Evolutionary conservation across 148 eudicot genomes (phyloP).

Genomic region (Drosera capensis): DNA sequence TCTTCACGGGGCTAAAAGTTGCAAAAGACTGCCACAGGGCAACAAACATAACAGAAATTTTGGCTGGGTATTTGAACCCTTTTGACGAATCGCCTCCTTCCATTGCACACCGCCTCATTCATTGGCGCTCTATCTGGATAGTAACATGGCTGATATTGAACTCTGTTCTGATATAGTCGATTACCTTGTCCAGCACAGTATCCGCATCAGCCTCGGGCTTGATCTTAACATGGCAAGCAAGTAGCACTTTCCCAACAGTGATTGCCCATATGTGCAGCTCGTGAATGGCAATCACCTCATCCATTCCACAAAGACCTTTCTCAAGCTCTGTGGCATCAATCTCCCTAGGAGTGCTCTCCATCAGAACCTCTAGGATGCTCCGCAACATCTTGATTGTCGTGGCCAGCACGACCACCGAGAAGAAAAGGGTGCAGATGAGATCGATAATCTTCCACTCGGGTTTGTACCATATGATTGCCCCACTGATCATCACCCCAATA

Average conservation of each 20-base stretch:
- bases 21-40: no score
- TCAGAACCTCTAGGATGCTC: slow-evolving; percentile 23
- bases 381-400: slow-evolving; percentile 38
- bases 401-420: slow-evolving; percentile 26
- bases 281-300: slow-evolving; percentile 45
- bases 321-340: slow-evolving; percentile 30
- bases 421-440: slow-evolving; percentile 44
- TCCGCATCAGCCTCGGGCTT: slow-evolving; percentile 21
- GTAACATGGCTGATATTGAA: slow-evolving; percentile 43
- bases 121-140: slow-evolving; percentile 28
- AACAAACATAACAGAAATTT: no score
- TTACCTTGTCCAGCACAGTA: slow-evolving; percentile 18
- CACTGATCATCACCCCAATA: slow-evolving; percentile 48
- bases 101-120: no score
- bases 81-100: no score
- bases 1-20: no score
- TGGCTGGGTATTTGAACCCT: no score
- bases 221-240: slow-evolving; percentile 43
- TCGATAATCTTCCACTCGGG: slow-evolving; percentile 47
- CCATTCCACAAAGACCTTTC: slow-evolving; percentile 21
- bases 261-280: slow-evolving; percentile 65
- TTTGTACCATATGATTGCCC: slow-evolving; percentile 33
- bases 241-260: slow-evolving; percentile 32
- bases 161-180: slow-evolving; percentile 21
- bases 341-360: slow-evolving; percentile 55